phyloP scores from a whole-genome alignment of 2,329 filamentous ascomycete species.

The Botrytis hyacinthi region DNA sequence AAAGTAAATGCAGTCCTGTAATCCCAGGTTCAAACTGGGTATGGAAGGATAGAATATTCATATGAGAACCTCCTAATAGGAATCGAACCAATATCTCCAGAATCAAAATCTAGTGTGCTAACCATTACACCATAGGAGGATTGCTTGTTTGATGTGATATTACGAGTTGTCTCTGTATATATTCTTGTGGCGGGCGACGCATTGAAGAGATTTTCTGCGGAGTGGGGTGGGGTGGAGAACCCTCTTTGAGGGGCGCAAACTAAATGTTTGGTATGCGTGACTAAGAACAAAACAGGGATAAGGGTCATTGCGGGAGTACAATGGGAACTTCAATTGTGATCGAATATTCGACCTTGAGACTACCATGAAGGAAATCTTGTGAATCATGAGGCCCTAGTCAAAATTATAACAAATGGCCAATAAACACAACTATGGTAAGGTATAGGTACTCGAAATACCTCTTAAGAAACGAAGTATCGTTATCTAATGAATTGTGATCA shows the following conservation, averaged over 20 bases:
- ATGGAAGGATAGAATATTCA: slow-evolving; percentile 4
- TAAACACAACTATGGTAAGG: neutral
- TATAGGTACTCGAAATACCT: neutral
- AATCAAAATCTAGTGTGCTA: neutral
- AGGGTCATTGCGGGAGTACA: neutral
- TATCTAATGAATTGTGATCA: neutral
- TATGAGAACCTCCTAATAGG: neutral
- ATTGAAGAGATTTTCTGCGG: neutral
- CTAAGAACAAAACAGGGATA: neutral
- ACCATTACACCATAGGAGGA: slow-evolving; percentile 15
- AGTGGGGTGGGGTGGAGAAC: neutral
- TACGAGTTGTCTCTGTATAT: fast-evolving
- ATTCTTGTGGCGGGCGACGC: neutral
- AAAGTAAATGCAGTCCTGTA: neutral
- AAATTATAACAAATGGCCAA: neutral
- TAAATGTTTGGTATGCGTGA: neutral
- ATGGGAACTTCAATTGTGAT: neutral
- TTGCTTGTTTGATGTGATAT: neutral
- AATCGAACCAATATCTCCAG: slow-evolving; percentile 12
- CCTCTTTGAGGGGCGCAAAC: neutral
- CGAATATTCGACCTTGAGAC: neutral
- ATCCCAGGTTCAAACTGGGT: neutral
- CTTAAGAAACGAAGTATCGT: neutral
- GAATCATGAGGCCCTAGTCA: too few relatives aligned
- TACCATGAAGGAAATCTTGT: neutral